Evolutionary conservation across 495 filamentous ascomycete genomes (phyloP).

Genomic region (Xylaria curta): DNA sequence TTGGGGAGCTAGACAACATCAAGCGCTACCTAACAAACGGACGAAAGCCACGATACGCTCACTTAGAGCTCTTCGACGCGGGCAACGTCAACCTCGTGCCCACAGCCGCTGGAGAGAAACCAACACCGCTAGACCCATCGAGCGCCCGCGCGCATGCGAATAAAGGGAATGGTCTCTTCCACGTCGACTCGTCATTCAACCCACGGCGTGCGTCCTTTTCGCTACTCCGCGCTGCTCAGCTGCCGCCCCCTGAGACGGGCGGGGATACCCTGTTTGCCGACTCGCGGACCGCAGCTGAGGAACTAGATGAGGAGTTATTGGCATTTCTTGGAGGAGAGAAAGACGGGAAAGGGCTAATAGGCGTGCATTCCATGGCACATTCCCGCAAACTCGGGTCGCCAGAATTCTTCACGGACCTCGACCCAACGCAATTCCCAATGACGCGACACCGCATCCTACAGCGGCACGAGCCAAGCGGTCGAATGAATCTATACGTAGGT

Average conservation of each 20-base stretch:
- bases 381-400: constrained; percentile 61
- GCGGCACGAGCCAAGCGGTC: constrained; percentile 57
- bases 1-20: constrained; percentile 67
- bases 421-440: constrained; percentile 53
- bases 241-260: constrained; percentile 58
- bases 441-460: constrained; percentile 58
- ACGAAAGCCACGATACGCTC: constrained; percentile 54
- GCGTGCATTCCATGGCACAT: constrained; percentile 60
- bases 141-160: constrained; percentile 49
- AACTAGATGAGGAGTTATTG: constrained; percentile 47
- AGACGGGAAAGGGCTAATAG: constrained; percentile 53
- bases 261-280: constrained; percentile 67
- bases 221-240: constrained; percentile 56
- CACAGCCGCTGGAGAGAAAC: constrained; percentile 30
- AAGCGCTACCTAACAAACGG: constrained; percentile 55
- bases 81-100: constrained; percentile 55
- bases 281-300: constrained; percentile 60
- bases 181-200: constrained; percentile 66
- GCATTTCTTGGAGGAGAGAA: constrained; percentile 38
- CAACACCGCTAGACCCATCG: constrained; percentile 45
- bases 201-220: constrained; percentile 63
- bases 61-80: constrained; percentile 64
- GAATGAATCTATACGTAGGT: constrained; percentile 62
- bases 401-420: constrained; percentile 55
- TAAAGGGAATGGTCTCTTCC: constrained; percentile 64